Conservation (phyloP, 106 monocot species). For the Allium fistulosum region DNA sequence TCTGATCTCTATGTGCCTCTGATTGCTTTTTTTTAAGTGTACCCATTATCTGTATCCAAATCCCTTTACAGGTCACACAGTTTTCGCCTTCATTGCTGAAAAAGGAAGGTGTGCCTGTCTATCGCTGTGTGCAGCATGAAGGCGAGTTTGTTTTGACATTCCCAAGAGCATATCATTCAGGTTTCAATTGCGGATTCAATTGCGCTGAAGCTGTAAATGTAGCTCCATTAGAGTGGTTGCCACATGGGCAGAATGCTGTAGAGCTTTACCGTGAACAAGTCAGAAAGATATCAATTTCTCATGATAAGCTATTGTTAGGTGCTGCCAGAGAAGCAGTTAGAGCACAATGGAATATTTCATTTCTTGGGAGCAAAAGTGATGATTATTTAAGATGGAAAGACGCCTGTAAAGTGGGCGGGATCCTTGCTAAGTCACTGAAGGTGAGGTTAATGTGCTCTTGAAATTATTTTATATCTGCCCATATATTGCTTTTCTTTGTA, state of each 20-base stretch:
- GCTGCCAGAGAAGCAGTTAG: constrained; percentile 81
- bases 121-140: constrained; percentile 54
- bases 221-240: constrained; percentile 91
- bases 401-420: constrained; percentile 35
- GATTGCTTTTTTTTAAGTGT: too few relatives aligned
- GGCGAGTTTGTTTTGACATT: constrained; percentile 95
- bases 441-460: constrained; percentile 11
- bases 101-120: constrained; percentile 70
- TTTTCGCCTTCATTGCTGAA: constrained; percentile 74
- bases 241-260: constrained; percentile 79
- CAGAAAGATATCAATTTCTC: constrained; percentile 69
- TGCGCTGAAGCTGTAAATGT: constrained; percentile 90
- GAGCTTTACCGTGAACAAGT: constrained; percentile 71
- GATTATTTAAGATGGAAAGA: constrained; percentile 64
- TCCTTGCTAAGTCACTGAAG: constrained; percentile 54
- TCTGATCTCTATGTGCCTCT: too few relatives aligned
- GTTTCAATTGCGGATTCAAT: constrained; percentile 87
- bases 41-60: too few relatives aligned
- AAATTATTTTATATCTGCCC: too few relatives aligned
- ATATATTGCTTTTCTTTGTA: not conserved
- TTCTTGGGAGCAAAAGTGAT: constrained; percentile 30
- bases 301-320: constrained; percentile 79
- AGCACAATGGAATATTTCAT: constrained; percentile 66
- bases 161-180: constrained; percentile 81
- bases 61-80: constrained; percentile 63